Base-by-base conservation (phyloP, 495 filamentous ascomycete genomes). In the Cenococcum geophilum region DNA sequence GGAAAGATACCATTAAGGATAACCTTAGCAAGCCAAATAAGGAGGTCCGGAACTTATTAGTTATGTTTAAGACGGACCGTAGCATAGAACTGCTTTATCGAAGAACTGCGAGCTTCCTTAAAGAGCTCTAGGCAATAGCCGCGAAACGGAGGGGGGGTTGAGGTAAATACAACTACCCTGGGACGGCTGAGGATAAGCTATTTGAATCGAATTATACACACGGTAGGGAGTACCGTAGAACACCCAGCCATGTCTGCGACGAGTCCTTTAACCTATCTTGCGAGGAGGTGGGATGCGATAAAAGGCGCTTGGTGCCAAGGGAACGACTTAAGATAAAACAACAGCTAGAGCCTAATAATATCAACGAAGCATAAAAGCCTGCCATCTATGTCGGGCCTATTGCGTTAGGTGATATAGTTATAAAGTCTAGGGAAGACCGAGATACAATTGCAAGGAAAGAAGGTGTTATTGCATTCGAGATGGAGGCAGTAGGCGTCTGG, bases 321-420 rank as follows among this genome's bases (percentile, higher is more conserved):
- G 18, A 49, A 8, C 12, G 45, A 20, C 18, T 49, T 10, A 49
- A 20, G 18, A 49, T 10, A 5, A 14, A 6, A 8, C 8, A 40
- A 40, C 36, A 6, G 36, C 36, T 6, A 6, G 6, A 49, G 9
- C 9, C 9, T 49, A 49, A 8, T n/a, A 22, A 20, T 22, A 16
- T 10, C 5, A 6, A 8, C 45, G 12, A 22, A 8, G 12, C 5
- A n/a, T 4, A n/a, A 43, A 57, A 22, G n/a, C 60, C 64, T 4
- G 18, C 16, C 1, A 62, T 72, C 5, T 45, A 61, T 12, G 9
- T 72, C 25, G 72, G 72, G 5, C 14, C 35, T 5, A 63, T 74
- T 1, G 67, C 55, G 16, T 70, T 66, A 20, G 70, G 71, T 9
- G 71, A 74, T 51, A 62, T 54, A 14, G 68, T 72, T 4, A 69